A percentile compares a stretch with the other conserved stretches of the same genome.
Evolutionary conservation across 176 grass and related monocot species (phyloP).

Genomic region (Carex myosuroides): DNA sequence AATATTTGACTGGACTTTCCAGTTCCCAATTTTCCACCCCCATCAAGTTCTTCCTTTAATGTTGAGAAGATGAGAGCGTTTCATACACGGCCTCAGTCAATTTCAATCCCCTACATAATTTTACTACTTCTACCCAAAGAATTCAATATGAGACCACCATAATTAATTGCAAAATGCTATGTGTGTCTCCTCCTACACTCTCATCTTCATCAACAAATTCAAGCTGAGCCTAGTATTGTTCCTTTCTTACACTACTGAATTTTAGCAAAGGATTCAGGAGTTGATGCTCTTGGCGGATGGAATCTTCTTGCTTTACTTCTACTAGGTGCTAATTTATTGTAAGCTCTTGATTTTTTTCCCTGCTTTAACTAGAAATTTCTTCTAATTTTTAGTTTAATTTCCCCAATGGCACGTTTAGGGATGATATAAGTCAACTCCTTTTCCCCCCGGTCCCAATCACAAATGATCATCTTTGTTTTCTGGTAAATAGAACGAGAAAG

Average conservation of each 20-base stretch:
- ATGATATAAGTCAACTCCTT: too few relatives aligned
- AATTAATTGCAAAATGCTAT: not conserved
- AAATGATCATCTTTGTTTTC: not conserved
- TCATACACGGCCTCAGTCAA: not conserved
- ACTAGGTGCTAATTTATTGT: not conserved
- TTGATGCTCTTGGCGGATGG: not conserved
- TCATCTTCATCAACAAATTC: not conserved
- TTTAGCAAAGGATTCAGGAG: not conserved
- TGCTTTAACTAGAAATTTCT: not conserved
- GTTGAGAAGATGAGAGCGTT: not conserved
- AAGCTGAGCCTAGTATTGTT: not conserved
- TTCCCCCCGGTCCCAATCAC: not conserved
- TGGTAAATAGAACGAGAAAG: not conserved
- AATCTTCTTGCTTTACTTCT: not conserved
- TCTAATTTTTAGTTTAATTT: not conserved
- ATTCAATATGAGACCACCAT: not conserved
- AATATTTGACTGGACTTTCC: not conserved
- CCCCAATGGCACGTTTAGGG: not conserved
- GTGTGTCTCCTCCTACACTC: not conserved
- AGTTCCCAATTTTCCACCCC: not conserved
- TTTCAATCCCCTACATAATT: not conserved
- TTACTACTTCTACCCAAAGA: not conserved
- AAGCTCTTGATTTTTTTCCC: not conserved
- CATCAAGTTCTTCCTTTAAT: not conserved
- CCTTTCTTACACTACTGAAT: not conserved